Conservation (phyloP, 139 green algal species). For the Nannochloris sp. region DNA sequence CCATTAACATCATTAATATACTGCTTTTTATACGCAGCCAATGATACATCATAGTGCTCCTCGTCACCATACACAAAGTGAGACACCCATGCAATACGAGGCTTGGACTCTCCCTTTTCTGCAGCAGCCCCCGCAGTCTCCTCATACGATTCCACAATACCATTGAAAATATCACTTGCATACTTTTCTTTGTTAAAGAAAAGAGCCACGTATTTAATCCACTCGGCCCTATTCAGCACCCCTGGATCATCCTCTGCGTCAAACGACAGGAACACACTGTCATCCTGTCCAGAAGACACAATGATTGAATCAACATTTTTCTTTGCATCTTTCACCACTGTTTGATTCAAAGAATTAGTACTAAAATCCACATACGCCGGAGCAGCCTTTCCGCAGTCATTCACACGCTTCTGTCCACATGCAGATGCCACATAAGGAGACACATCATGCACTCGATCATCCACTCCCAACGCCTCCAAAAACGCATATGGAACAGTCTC, state of each 20-base stretch:
- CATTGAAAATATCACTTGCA: constrained; percentile 44
- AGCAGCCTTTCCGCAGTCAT: too few relatives aligned
- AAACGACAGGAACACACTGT: constrained; percentile 40
- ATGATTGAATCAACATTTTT: constrained; percentile 32
- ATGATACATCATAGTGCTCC: constrained; percentile 22
- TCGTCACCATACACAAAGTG: constrained; percentile 14
- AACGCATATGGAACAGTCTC: constrained; percentile 58
- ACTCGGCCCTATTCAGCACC: constrained; percentile 62
- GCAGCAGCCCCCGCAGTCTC: background rate
- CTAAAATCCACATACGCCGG: constrained; percentile 9
- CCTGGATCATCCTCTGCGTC: constrained; percentile 30
- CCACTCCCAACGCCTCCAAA: constrained; percentile 47
- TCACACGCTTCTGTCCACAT: constrained; percentile 56
- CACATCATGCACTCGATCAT: constrained; percentile 49
- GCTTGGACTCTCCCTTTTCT: background rate
- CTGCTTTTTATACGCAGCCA: constrained; percentile 23
- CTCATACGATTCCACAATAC: constrained; percentile 30
- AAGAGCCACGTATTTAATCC: constrained; percentile 70
- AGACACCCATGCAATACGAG: constrained; percentile 24
- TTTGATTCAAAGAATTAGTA: constrained; percentile 14
- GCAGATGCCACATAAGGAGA: constrained; percentile 29
- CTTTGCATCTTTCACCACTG: constrained; percentile 7
- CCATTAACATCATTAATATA: constrained; percentile 38
- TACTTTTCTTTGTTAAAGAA: constrained; percentile 75
- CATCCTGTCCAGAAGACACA: background rate